These are phyloP conservation scores for Pichia thaimueangensis DNA, from an alignment of 805 yeast species.

Conservation along the genomic window DNA sequence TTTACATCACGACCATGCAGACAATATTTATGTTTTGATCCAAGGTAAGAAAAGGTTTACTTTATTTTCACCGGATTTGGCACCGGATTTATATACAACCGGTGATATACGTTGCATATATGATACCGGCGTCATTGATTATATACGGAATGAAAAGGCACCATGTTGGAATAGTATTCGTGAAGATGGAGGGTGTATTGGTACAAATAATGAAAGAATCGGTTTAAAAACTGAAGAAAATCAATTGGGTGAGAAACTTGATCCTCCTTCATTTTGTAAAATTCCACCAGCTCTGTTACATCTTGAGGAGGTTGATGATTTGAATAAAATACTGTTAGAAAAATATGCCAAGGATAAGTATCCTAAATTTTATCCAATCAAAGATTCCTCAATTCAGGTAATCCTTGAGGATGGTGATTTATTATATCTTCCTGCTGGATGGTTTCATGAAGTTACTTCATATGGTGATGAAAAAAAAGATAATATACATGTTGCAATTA, in stretches of 20 bases:
- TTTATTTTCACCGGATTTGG: constrained; percentile 57
- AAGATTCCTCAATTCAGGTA: constrained; percentile 38
- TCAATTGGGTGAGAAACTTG: constrained; percentile 23
- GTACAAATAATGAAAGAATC: constrained; percentile 24
- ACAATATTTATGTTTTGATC: constrained; percentile 58
- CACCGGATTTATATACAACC: constrained; percentile 51
- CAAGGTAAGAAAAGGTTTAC: constrained; percentile 63
- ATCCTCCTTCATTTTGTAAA: constrained; percentile 65
- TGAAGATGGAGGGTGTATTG: constrained; percentile 49
- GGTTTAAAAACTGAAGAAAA: constrained; percentile 22
- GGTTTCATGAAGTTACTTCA: constrained; percentile 79
- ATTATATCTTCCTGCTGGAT: constrained; percentile 68
- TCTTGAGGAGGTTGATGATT: constrained; percentile 43
- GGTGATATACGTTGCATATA: constrained; percentile 51
- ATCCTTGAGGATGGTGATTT: constrained; percentile 56
- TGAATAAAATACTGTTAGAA: constrained; percentile 16
- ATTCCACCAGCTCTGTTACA: constrained; percentile 62
- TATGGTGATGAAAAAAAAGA: constrained; percentile 40
- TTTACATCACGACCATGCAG: constrained; percentile 76
- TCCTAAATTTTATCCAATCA: constrained; percentile 17
- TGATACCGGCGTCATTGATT: constrained; percentile 64
- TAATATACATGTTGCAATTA: constrained; percentile 53
- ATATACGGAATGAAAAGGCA: constrained; percentile 44
- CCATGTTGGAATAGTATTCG: constrained; percentile 59
- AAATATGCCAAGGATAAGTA: background rate